These are phyloP conservation scores for Didymella pinodella DNA, from an alignment of 2,329 filamentous ascomycete species.

Conservation along the genomic window DNA sequence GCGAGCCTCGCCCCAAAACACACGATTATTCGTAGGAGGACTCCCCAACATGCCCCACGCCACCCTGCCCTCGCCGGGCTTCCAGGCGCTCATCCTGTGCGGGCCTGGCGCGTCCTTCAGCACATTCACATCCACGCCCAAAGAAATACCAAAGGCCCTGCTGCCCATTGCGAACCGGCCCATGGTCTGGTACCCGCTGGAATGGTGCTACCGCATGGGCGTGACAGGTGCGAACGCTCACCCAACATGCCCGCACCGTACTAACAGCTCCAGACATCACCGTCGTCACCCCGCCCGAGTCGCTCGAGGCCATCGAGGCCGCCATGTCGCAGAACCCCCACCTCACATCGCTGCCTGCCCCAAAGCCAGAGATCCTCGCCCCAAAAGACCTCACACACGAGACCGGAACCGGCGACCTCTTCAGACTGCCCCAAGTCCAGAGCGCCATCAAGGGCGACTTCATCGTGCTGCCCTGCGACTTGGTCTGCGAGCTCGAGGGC, in stretches of 20 bases:
- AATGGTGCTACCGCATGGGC: slow-evolving; percentile 84
- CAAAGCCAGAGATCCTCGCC: slow-evolving; percentile 77
- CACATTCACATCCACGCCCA: slow-evolving; percentile 81
- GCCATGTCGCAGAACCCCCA: slow-evolving; percentile 81
- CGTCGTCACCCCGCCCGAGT: slow-evolving; percentile 65
- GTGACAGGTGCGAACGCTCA: slow-evolving; percentile 67
- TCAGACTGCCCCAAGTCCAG: slow-evolving; percentile 83
- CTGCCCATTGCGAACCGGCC: slow-evolving; percentile 83
- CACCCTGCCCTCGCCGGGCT: slow-evolving; percentile 75
- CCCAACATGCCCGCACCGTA: no score
- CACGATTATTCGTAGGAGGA: no score
- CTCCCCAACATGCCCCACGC: slow-evolving; percentile 70
- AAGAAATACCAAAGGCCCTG: slow-evolving; percentile 82
- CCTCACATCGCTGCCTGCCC: slow-evolving; percentile 75
- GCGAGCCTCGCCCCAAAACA: no score
- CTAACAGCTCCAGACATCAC: slow-evolving; percentile 56
- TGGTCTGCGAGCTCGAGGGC: slow-evolving; percentile 88
- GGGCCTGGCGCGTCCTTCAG: slow-evolving; percentile 82
- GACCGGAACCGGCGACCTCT: slow-evolving; percentile 87
- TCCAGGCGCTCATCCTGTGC: slow-evolving; percentile 84
- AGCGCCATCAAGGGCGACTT: slow-evolving; percentile 84
- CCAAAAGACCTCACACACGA: slow-evolving; percentile 80
- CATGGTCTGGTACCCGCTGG: slow-evolving; percentile 89
- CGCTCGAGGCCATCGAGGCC: slow-evolving; percentile 70
- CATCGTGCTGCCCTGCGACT: slow-evolving; percentile 87